Conservation (phyloP, 805 yeast species). For the Cyberlindnera americana region DNA sequence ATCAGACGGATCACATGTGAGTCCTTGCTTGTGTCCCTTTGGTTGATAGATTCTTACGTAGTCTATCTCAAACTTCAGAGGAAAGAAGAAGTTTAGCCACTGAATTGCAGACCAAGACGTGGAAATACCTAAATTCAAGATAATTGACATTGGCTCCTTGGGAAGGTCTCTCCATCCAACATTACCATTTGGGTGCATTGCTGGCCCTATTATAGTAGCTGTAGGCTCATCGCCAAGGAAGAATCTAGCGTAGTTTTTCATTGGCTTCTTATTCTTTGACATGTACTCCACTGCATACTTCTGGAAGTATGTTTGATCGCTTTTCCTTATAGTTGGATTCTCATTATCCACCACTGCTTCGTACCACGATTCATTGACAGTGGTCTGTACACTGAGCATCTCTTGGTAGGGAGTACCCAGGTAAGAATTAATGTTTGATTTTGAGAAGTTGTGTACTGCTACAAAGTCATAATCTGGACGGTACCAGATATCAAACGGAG, state of each 20-base stretch:
- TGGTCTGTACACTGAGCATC: conserved; percentile 44
- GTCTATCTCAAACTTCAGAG: conserved; percentile 41
- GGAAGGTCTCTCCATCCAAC: conserved; percentile 45
- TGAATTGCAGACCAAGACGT: conserved; percentile 49
- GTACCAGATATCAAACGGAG: conserved; percentile 52
- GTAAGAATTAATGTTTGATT: conserved; percentile 42
- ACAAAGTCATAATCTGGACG: conserved; percentile 46
- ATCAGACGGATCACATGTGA: conserved; percentile 47
- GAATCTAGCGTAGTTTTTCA: conserved; percentile 33
- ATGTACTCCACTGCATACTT: conserved; percentile 42
- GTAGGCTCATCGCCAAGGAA: conserved; percentile 46
- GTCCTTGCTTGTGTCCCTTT: conserved; percentile 29
- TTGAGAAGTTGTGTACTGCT: conserved; percentile 37
- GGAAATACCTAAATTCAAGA: conserved; percentile 47
- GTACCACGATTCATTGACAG: conserved; percentile 44
- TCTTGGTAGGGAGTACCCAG: conserved; percentile 51
- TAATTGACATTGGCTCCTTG: conserved; percentile 48
- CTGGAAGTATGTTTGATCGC: conserved; percentile 32
- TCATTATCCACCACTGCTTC: conserved; percentile 31
- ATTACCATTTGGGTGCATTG: conserved; percentile 48
- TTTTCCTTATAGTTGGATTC: conserved; percentile 4
- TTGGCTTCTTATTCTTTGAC: conserved; percentile 30
- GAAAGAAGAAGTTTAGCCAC: conserved; percentile 43
- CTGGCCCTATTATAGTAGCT: conserved; percentile 38
- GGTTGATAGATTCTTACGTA: conserved; percentile 51